Conservation (phyloP, 1,139 yeast genomes). For the Geotrichum bryndzae region DNA sequence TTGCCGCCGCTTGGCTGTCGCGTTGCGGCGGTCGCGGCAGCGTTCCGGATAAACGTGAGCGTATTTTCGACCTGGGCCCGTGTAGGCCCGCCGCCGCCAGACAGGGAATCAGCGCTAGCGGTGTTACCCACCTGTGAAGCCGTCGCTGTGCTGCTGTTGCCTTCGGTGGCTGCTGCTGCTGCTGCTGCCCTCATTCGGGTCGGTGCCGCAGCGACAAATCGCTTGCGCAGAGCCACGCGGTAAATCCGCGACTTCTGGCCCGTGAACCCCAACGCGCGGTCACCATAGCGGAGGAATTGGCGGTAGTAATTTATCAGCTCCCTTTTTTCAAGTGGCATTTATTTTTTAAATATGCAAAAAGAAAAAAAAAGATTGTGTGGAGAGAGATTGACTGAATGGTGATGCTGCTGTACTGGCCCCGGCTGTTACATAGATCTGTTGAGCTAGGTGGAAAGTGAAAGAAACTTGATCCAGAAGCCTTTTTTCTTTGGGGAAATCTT, state of each 20-base stretch:
- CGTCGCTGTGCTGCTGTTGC: too few relatives aligned
- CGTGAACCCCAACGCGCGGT: constrained; percentile 18
- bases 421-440: background rate
- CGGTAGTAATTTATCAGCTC: constrained; percentile 22
- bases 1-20: background rate
- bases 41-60: constrained; percentile 18
- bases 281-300: constrained; percentile 20
- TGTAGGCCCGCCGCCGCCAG: background rate
- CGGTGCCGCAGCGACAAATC: constrained; percentile 11
- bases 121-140: too few relatives aligned
- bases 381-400: background rate
- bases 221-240: constrained; percentile 9
- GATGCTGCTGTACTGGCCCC: too few relatives aligned
- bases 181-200: background rate
- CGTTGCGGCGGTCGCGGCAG: constrained; percentile 9
- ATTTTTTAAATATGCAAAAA: too few relatives aligned
- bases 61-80: constrained; percentile 14
- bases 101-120: too few relatives aligned
- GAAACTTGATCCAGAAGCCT: background rate
- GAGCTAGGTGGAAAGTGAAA: background rate
- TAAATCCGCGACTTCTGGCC: constrained; percentile 16
- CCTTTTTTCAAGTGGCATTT: constrained; percentile 11
- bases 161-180: background rate
- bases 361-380: background rate
- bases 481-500: background rate